A percentile compares a stretch with the other conserved stretches of the same genome.
Evolutionary conservation across 164 flowering plant species (phyloP).

Genomic region (Aristolochia fimbriata): DNA sequence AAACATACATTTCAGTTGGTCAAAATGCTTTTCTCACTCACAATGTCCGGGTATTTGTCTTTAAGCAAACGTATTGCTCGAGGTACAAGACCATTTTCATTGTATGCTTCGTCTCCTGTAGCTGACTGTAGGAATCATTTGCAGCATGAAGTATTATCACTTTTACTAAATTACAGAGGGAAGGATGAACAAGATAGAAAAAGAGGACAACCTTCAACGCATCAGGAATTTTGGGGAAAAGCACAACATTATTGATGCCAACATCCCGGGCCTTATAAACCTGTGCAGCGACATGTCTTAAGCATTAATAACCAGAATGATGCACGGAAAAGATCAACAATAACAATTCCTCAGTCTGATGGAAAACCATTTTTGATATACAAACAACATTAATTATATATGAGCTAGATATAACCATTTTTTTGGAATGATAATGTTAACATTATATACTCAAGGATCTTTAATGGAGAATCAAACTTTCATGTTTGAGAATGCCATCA

Average conservation of each 20-base stretch:
- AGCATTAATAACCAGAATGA: not conserved
- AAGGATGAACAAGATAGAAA: not conserved
- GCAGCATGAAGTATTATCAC: conserved; percentile 7
- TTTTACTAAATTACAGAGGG: not conserved
- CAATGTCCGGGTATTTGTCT: conserved; percentile 89
- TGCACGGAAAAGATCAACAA: not conserved
- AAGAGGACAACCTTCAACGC: conserved; percentile 60
- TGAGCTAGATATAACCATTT: too few relatives aligned
- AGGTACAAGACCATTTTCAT: conserved; percentile 83
- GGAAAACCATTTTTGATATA: too few relatives aligned
- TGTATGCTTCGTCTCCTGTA: conserved; percentile 94
- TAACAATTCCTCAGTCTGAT: too few relatives aligned
- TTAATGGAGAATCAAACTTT: too few relatives aligned
- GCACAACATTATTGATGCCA: conserved; percentile 85
- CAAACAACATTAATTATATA: too few relatives aligned
- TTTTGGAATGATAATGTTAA: too few relatives aligned
- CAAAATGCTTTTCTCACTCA: conserved; percentile 27
- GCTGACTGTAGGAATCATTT: conserved; percentile 45
- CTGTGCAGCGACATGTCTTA: conserved; percentile 22
- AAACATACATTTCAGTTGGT: too few relatives aligned
- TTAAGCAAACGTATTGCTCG: conserved; percentile 76
- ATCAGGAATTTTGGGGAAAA: conserved; percentile 97
- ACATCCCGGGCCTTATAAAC: conserved; percentile 89
- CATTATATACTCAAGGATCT: too few relatives aligned
- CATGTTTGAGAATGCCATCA: too few relatives aligned